A percentile compares a stretch with the other conserved stretches of the same genome.
phyloP scores from a whole-genome alignment of 805 yeast genomes.

The Hanseniaspora valbyensis region DNA sequence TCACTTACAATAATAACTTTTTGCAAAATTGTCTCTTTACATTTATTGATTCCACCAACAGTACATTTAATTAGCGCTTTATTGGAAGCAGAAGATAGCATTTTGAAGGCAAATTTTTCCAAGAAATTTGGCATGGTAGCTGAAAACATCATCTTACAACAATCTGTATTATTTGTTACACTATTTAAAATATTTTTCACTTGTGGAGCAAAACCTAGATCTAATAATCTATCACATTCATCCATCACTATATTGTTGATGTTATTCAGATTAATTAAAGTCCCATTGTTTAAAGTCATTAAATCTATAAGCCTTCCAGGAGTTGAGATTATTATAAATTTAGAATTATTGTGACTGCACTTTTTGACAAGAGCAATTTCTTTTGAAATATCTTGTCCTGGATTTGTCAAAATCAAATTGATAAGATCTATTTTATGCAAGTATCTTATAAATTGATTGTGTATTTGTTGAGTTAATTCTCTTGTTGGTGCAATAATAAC shows the following conservation, averaged over 20 bases:
- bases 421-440: slow-evolving; percentile 26
- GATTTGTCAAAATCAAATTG: slow-evolving; percentile 24
- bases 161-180: slow-evolving; percentile 75
- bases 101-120: slow-evolving; percentile 49
- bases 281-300: slow-evolving; percentile 70
- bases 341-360: background rate
- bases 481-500: slow-evolving; percentile 82
- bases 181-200: slow-evolving; percentile 67
- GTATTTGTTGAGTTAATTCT: slow-evolving; percentile 78
- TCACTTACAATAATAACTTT: slow-evolving; percentile 47
- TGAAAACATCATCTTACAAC: slow-evolving; percentile 60
- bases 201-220: slow-evolving; percentile 95
- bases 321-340: slow-evolving; percentile 77
- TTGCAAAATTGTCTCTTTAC: slow-evolving; percentile 72
- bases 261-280: slow-evolving; percentile 50
- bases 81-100: background rate
- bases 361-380: slow-evolving; percentile 73
- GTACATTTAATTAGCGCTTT: slow-evolving; percentile 52
- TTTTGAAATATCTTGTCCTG: slow-evolving; percentile 48
- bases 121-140: slow-evolving; percentile 85
- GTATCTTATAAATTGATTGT: slow-evolving; percentile 53
- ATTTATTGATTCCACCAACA: slow-evolving; percentile 70
- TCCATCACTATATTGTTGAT: slow-evolving; percentile 80
- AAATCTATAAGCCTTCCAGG: slow-evolving; percentile 92
- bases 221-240: slow-evolving; percentile 95